Base-by-base conservation (phyloP, 108 stramenopile species). In the Asterionellopsis glacialis region DNA sequence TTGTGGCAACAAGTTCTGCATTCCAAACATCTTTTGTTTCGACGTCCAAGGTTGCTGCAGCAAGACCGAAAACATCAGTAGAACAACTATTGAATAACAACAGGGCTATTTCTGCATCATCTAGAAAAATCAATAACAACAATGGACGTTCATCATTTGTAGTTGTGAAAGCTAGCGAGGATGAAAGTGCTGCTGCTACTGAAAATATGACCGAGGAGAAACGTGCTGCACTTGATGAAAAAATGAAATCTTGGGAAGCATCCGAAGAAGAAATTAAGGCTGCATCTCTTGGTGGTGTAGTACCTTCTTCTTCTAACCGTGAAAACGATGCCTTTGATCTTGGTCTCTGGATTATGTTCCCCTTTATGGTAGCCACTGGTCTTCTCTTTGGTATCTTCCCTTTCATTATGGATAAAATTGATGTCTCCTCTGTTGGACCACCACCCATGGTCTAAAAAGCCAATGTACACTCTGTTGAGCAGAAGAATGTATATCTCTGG, bases 181-280 rank as follows among this genome's bases (percentile, higher is more conserved):
- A 48, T 9, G 21, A 48, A 4, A 16, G 21, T 19, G 47, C 19
- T 21, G 47, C 19, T 21, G 47, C 47, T 21, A 48, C 47, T 9
- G 47, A 48, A 48, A 21, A 4, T 21, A 48, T 48, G 47, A 48
- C 47, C 6, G 47, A 48, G 4, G 47, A 48, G 16, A 21, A 48
- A 4, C 16, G 47, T 21, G 19, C 19, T 48, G 47, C 47, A 9
- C 51, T 91, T 33, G 83, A 85, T 70, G 82, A 82, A 48, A 92
- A 88, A 55, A 88, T 92, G 87, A 80, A 76, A 55, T 65, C 53
- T 39, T 88, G 87, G 85, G 83, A 92, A 63, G 87, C 90, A 38
- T 64, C 84, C 15, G 87, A 88, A 45, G 87, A 84, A 60, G 90
- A 92, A 69, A 63, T 81, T 11, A 74, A 70, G 49, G 85, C 81